Base-by-base conservation (phyloP, 179 eudicot species). In the Carnegiea gigantea region DNA sequence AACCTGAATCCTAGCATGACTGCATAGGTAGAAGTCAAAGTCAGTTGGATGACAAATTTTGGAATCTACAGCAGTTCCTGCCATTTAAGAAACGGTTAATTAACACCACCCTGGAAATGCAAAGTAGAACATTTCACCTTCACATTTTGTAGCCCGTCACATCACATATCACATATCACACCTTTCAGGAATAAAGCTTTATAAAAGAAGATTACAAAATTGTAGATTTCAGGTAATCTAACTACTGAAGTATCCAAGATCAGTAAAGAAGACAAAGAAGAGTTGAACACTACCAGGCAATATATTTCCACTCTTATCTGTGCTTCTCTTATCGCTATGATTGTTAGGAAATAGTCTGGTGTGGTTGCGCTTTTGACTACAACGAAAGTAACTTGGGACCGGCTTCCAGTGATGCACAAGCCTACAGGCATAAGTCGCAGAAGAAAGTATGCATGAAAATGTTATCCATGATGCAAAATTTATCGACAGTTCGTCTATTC, bases 1-100 rank as follows among this genome's bases (percentile, higher is more conserved):
- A 80, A 95, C 98, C 91, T 93, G 96, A 78, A 93, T 90, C 64
- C 98, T 96, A 44, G 98, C 98, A 88, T 95, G 98, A 81, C 97
- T 92, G 81, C 97, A 93, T 9, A 95, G 89, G 76, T 77, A 95
- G 77, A 95, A 93, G 83, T 95, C 97, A 48, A 95, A 95, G 81
- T 93, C 96, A 1, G 93, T 93, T 21, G 96, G 98, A 90, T 95
- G 97, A 73, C 98, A 95, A 44, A 95, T 93, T 78, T 93, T 89
- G 5, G 98, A 65, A 68, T 95, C 98, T 48, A 95, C 96, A 21
- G 92, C 96, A 4, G 98, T 93, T 33, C 98, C 97, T 95, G 88
- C 80, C 79, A 77, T 20, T 70, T 18, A 20, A 77, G 15, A 74
- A 30, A 26, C 73, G 5, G 68, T 62, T 62, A 62, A 62, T 21